Conservation (phyloP, 2,329 filamentous ascomycete species). For the Metarhizium humberi region DNA sequence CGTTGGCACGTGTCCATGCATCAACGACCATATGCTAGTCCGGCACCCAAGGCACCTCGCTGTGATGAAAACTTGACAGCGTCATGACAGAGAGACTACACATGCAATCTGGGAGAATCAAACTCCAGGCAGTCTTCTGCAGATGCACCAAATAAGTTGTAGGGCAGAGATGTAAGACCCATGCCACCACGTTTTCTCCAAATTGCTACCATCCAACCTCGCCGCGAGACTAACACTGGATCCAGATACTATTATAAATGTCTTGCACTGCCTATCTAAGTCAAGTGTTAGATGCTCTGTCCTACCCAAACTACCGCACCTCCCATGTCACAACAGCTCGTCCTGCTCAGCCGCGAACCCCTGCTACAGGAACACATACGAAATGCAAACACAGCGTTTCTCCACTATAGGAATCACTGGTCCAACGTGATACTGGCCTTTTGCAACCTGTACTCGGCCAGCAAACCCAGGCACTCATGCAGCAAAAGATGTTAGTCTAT, state of each 20-base stretch:
- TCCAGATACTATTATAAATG: not conserved
- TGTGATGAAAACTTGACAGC: not conserved
- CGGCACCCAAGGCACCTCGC: not conserved
- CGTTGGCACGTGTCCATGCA: no score
- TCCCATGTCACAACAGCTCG: conserved; percentile 11
- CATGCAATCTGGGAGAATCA: not conserved
- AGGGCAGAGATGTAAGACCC: not conserved
- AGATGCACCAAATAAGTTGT: not conserved
- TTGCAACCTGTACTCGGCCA: not conserved
- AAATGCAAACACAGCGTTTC: conserved; percentile 2
- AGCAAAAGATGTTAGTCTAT: not conserved
- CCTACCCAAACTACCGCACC: not conserved
- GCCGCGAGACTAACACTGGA: not conserved
- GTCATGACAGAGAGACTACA: not conserved
- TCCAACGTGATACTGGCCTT: conserved; percentile 3
- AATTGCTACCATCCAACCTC: not conserved
- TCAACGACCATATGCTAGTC: no score
- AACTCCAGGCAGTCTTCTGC: not conserved
- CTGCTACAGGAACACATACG: conserved; percentile 5
- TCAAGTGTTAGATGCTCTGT: not conserved
- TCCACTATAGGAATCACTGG: conserved; percentile 2
- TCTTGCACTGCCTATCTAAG: not conserved
- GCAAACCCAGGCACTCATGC: not conserved
- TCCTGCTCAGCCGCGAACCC: conserved; percentile 10
- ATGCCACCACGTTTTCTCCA: not conserved